Evolutionary conservation across 2,329 filamentous ascomycete species (phyloP), one percentile per base, ranked within the genome.

Genomic region (Aschersonia sp.): DNA sequence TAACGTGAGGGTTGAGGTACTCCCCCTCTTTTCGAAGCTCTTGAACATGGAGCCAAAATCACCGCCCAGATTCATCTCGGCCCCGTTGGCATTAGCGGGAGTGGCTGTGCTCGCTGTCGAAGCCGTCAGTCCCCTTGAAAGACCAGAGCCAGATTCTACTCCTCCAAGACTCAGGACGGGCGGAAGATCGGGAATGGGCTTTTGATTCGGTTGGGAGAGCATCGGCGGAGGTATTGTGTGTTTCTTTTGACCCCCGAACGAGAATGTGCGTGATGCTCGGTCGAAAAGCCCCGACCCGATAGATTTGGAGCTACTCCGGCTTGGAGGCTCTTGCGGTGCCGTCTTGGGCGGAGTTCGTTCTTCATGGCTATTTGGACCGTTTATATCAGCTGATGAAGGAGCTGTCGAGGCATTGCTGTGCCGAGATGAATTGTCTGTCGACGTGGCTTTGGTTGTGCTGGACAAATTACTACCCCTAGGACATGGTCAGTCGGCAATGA

Each of bases 381-480:
- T 49, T 35, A 62, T 52, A 45, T 67, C 75, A 46, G 75, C 70
- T 4, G 76, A 79, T 4, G 76, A 80, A 10, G 76, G 75, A 37
- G 76, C 68, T 39, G 76, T 79, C n/a, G 76, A 79, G 46, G 69
- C 72, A 61, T 77, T 77, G 60, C 76, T 79, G 58, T 79, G 73
- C 57, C 76, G 72, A 45, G 76, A 80, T 35, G 76, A 79, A 55
- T 73, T 75, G 60, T 79, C 76, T 53, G 71, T 74, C 47, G 74
- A 78, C 46, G 69, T 70, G 50, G 73, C 73, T 61, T 79, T 76
- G 50, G 76, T 79, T 39, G 73, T 78, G 60, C 78, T 79, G 55
- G 76, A 79, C 42, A 75, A 72, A 54, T 74, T 75, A 64, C 75
- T 79, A 60, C 72, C 74, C 57, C 74, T 78, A 59, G 55, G 31